Conservation (phyloP, 225 moss, liverwort and hornwort species). For the Marchantia polymorpha region DNA sequence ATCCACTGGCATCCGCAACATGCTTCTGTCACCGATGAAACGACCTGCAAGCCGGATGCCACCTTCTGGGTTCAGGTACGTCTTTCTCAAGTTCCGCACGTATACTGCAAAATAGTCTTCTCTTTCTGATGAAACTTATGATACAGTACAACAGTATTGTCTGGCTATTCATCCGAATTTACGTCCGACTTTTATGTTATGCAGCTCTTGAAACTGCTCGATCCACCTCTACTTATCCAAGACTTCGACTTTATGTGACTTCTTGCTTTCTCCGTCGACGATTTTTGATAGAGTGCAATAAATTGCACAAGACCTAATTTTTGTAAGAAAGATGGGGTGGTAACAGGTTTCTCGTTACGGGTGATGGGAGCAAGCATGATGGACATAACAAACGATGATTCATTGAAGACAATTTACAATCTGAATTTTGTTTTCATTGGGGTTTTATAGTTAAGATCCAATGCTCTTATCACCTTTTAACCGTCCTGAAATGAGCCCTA, state of each 20-base stretch:
- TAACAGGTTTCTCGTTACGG: too few relatives aligned
- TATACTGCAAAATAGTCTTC: too few relatives aligned
- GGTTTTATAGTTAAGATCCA: too few relatives aligned
- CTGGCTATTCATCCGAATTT: not conserved
- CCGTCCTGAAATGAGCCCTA: too few relatives aligned
- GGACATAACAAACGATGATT: too few relatives aligned
- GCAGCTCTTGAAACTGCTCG: slow-evolving; percentile 7
- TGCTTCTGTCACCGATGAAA: slow-evolving; percentile 54
- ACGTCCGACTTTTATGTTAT: not conserved
- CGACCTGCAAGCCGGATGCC: slow-evolving; percentile 33
- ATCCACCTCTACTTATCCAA: not conserved
- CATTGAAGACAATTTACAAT: too few relatives aligned
- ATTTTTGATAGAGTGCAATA: not conserved
- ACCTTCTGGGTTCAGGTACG: slow-evolving; percentile 44
- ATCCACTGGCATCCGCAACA: slow-evolving; percentile 39
- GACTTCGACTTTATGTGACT: not conserved
- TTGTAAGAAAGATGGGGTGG: too few relatives aligned
- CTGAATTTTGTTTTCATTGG: too few relatives aligned
- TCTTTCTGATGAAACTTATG: too few relatives aligned
- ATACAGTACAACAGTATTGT: not conserved
- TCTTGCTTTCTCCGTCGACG: not conserved
- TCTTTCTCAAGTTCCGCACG: too few relatives aligned
- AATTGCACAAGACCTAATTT: not conserved
- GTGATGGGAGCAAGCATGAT: too few relatives aligned
- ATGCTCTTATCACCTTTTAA: too few relatives aligned